These are phyloP conservation scores for Coniochaeta sp. DNA, from an alignment of 2,329 filamentous ascomycete species.

Conservation along the genomic window DNA sequence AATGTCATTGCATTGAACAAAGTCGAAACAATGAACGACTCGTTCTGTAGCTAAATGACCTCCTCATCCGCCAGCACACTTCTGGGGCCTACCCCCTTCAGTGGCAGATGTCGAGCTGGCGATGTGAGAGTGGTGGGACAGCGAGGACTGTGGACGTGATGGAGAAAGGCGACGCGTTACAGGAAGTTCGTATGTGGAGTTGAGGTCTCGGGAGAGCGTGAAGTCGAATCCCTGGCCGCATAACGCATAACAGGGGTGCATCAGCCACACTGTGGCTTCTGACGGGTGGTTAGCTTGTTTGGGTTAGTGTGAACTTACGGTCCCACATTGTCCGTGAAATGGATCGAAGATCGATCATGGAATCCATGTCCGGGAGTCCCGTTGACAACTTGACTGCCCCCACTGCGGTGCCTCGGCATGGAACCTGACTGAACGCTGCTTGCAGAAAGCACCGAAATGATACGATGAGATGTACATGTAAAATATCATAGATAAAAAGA, in stretches of 20 bases:
- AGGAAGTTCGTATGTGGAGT: background rate
- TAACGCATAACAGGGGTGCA: background rate
- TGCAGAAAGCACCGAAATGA: background rate
- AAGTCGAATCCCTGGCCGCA: background rate
- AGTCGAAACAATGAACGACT: background rate
- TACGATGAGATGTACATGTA: background rate
- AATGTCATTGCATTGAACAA: slow-evolving; percentile 26
- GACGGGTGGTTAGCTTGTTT: too few relatives aligned
- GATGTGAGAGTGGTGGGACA: background rate
- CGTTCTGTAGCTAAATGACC: background rate
- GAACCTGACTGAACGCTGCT: background rate
- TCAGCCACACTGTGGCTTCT: background rate
- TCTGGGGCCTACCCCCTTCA: background rate
- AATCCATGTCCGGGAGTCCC: too few relatives aligned
- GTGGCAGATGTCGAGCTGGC: background rate
- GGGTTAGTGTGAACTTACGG: background rate
- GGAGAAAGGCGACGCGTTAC: background rate
- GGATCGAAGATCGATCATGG: too few relatives aligned
- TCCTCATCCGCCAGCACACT: background rate
- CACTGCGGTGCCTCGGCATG: background rate
- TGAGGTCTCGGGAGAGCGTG: background rate
- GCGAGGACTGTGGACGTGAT: background rate
- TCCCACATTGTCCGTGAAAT: too few relatives aligned
- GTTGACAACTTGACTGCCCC: background rate
- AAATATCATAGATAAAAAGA: background rate